These are phyloP conservation scores for Nannochloris sp. DNA, from an alignment of 139 green algal species.

Conservation along the genomic window DNA sequence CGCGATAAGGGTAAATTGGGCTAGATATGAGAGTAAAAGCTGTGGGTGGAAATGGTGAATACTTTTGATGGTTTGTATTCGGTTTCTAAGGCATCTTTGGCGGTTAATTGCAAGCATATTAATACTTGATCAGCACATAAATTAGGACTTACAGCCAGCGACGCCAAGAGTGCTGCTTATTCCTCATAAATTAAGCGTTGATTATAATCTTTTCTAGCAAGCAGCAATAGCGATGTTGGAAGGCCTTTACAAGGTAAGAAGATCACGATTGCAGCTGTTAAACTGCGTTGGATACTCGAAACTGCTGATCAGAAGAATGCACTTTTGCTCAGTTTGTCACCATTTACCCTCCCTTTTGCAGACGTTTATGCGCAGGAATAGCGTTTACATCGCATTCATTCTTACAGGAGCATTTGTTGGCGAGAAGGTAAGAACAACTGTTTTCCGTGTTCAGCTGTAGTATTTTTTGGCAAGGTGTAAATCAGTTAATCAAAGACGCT, in stretches of 20 bases:
- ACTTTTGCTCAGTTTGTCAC: not conserved
- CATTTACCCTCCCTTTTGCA: slow-evolving; percentile 8
- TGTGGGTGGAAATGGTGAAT: no score
- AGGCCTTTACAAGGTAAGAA: slow-evolving; percentile 12
- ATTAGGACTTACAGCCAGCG: no score
- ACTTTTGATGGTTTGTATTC: no score
- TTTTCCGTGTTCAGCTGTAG: not conserved
- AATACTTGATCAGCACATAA: no score
- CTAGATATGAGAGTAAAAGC: no score
- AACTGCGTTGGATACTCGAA: no score
- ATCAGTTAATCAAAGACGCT: not conserved
- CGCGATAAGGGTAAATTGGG: no score
- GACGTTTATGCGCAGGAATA: slow-evolving; percentile 31
- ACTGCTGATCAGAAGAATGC: not conserved
- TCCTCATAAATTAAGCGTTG: no score
- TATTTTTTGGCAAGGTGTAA: not conserved
- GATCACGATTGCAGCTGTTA: slow-evolving; percentile 1
- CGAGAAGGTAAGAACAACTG: slow-evolving; percentile 19
- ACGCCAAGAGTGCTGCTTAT: no score
- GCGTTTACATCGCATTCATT: slow-evolving; percentile 30
- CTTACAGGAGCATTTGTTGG: slow-evolving; percentile 26
- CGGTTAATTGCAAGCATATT: no score
- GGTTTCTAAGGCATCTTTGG: no score
- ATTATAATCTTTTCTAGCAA: no score
- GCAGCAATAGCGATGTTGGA: not conserved